A percentile compares a stretch with the other conserved stretches of the same genome.
Evolutionary conservation across 2,329 filamentous ascomycete genomes (phyloP).

Genomic region (Fonsecaea pedrosoi): DNA sequence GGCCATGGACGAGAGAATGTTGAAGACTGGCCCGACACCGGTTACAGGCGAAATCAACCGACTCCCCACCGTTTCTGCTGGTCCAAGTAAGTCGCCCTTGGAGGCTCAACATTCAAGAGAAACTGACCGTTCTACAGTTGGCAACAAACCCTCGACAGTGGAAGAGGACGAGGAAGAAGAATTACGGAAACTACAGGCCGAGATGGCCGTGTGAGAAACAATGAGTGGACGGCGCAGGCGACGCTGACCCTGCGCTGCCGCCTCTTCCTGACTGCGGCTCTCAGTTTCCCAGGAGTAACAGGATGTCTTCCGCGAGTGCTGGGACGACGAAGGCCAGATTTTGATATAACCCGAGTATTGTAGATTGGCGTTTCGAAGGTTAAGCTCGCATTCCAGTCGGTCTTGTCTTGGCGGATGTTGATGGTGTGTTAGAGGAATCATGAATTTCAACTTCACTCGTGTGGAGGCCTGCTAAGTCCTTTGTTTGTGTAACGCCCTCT

Average conservation of each 20-base stretch:
- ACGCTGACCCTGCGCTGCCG: not conserved
- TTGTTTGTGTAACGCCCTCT: not conserved
- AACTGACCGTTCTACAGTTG: slow-evolving; percentile 47
- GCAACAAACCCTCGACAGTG: slow-evolving; percentile 56
- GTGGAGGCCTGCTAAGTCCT: slow-evolving; percentile 4
- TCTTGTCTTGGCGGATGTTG: slow-evolving; percentile 14
- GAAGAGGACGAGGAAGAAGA: slow-evolving; percentile 98
- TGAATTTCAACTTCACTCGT: slow-evolving; percentile 2
- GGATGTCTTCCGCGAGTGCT: not conserved
- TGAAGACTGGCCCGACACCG: slow-evolving; percentile 84
- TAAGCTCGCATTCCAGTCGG: slow-evolving; percentile 12
- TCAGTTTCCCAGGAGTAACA: not conserved
- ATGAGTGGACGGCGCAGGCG: not conserved
- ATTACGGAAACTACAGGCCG: slow-evolving; percentile 87
- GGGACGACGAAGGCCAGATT: slow-evolving; percentile 16
- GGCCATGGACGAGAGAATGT: slow-evolving; percentile 89
- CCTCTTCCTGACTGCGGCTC: not conserved
- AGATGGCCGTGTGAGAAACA: slow-evolving; percentile 84
- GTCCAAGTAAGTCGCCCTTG: slow-evolving; percentile 69
- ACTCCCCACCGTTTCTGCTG: slow-evolving; percentile 75
- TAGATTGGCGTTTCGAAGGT: slow-evolving; percentile 10
- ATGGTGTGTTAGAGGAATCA: slow-evolving; percentile 17
- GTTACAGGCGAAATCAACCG: slow-evolving; percentile 77
- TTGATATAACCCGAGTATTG: slow-evolving; percentile 17
- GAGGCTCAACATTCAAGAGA: slow-evolving; percentile 36